Evolutionary conservation across 2,329 filamentous ascomycete genomes (phyloP).

Genomic region (Westerdykella sp.): DNA sequence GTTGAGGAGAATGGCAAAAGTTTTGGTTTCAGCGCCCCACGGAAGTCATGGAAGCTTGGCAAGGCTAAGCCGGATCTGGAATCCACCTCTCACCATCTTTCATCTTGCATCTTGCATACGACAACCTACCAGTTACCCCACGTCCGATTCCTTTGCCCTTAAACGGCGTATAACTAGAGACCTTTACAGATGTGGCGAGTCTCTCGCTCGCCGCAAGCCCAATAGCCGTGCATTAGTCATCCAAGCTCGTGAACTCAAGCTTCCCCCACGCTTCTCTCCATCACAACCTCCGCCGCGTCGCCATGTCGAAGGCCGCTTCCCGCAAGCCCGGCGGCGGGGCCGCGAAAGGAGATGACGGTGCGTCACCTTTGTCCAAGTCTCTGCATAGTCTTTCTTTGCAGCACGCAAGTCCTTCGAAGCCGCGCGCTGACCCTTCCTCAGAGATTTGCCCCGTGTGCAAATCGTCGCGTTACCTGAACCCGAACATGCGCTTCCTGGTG

Average conservation of each 20-base stretch:
- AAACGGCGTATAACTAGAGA: too few relatives aligned
- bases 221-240: too few relatives aligned
- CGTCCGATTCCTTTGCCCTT: too few relatives aligned
- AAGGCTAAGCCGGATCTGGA: too few relatives aligned
- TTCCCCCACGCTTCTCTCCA: not conserved
- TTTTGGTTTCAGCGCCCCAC: not conserved
- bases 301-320: constrained; percentile 31
- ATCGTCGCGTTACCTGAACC: constrained; percentile 90
- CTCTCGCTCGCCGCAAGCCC: too few relatives aligned
- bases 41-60: too few relatives aligned
- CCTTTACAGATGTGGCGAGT: too few relatives aligned
- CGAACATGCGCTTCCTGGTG: constrained; percentile 88
- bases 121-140: too few relatives aligned
- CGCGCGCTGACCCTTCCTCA: constrained; percentile 17
- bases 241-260: too few relatives aligned
- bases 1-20: constrained; percentile 2
- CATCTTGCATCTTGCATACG: too few relatives aligned
- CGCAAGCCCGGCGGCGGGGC: constrained; percentile 24
- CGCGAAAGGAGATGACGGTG: constrained; percentile 35
- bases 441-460: constrained; percentile 98
- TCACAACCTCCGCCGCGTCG: constrained; percentile 7
- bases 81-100: too few relatives aligned
- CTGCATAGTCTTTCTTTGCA: constrained; percentile 27
- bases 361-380: constrained; percentile 28
- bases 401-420: constrained; percentile 19